Evolutionary conservation across 2,329 filamentous ascomycete genomes (phyloP).

Genomic region (Ceratocystis eucalypticola): DNA sequence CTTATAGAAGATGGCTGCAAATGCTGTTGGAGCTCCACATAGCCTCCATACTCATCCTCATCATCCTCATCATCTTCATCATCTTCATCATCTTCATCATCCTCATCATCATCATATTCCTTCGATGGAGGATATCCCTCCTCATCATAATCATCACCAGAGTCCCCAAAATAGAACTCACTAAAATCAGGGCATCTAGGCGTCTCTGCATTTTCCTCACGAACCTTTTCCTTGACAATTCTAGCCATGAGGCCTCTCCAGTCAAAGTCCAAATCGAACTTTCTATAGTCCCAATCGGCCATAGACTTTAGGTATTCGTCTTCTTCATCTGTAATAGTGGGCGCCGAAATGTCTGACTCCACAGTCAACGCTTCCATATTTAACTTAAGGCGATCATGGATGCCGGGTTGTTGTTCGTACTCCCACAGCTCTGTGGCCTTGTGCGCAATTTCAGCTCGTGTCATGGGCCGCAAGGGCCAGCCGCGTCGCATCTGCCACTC

Average conservation of each 20-base stretch:
- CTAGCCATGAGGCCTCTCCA: not conserved
- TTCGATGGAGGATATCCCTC: not conserved
- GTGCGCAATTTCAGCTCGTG: slow-evolving; percentile 11
- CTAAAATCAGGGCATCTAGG: too few species aligned
- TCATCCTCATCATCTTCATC: not conserved
- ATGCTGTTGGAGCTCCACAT: too few species aligned
- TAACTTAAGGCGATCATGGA: slow-evolving; percentile 1
- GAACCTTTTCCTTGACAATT: not conserved
- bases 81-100: not conserved
- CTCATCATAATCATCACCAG: not conserved
- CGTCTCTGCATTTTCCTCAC: not conserved
- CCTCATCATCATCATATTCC: not conserved
- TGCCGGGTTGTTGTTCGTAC: slow-evolving; percentile 16
- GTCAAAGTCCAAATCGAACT: slow-evolving; percentile 13
- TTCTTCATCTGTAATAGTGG: slow-evolving; percentile 20
- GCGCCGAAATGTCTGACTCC: slow-evolving; percentile 6
- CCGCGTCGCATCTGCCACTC: slow-evolving; percentile 19
- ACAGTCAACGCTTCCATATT: not conserved
- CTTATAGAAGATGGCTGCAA: not conserved
- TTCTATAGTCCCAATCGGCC: slow-evolving; percentile 21
- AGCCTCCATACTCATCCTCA: too few species aligned
- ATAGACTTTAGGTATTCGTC: slow-evolving; percentile 23
- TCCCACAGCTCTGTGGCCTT: slow-evolving; percentile 9
- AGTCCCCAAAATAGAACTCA: not conserved
- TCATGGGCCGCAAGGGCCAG: slow-evolving; percentile 11